Base-by-base conservation (phyloP, 2,329 filamentous ascomycete genomes). In the Trichophyton equinum region DNA sequence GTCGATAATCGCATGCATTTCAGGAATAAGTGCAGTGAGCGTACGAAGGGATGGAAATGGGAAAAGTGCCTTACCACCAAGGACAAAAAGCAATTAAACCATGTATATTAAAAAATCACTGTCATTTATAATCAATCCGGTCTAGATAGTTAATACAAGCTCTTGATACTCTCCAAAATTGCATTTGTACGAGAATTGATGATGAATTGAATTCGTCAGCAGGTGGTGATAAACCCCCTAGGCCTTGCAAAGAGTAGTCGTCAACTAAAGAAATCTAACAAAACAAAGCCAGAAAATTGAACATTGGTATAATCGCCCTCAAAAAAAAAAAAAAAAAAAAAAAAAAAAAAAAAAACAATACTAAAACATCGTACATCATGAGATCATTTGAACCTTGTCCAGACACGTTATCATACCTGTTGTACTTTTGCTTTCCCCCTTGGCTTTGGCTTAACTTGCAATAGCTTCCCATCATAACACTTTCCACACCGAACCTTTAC, bases 371-470 rank as follows among this genome's bases (percentile, higher is more conserved):
- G 27, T 30, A 30, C 40, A n/a, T 44, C n/a, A n/a, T 44, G 15
- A 44, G n/a, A 11, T 38, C 33, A 38, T 38, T 9, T 7, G 18
- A 42, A 44, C 40, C 6, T n/a, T 44, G 4, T 18, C 15, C 6
- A 44, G 15, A 2, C 15, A 18, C 15, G 4, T 25, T 47, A 22
- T 40, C n/a, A 18, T 11, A 3, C 6, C 9, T 20, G 4, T 11
- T 57, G 22, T n/a, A 18, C 38, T 13, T 59, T 59, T 11, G n/a
- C 56, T 8, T 70, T 67, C 27, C 74, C 76, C 47, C 87, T 78
- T 0, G 91, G 91, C 44, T 81, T 81, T 0, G 92, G 92, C 71
- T 89, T 91, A 7, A 85, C 85, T 79, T 97, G 94, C 67, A 83
- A 77, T 65, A 99, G 74, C 0, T 73, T 72, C 3, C 82, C 57